phyloP scores from a whole-genome alignment of 805 yeast species.

The Saccharomycopsis babjevae region DNA sequence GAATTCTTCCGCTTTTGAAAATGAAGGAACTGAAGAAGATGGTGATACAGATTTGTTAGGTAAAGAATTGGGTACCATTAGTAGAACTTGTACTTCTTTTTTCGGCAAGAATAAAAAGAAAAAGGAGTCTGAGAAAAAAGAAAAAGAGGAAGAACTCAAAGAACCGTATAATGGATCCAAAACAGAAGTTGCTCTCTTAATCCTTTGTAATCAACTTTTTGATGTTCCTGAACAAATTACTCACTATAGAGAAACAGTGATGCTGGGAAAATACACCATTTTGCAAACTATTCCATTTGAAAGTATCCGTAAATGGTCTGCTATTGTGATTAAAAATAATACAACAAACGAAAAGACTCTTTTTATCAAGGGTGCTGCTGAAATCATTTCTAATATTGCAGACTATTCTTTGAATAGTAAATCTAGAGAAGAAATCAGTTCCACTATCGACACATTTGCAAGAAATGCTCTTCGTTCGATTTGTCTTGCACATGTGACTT shows the following conservation, averaged over 20 bases:
- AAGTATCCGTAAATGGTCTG: slow-evolving; percentile 89
- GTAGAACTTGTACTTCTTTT: not conserved
- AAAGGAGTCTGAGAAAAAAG: not conserved
- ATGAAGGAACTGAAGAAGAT: slow-evolving; percentile 26
- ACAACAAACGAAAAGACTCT: slow-evolving; percentile 36
- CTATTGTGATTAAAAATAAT: slow-evolving; percentile 46
- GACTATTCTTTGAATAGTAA: not conserved
- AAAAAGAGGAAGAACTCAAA: slow-evolving; percentile 19
- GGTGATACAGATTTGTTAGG: slow-evolving; percentile 11
- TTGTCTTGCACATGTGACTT: slow-evolving; percentile 76
- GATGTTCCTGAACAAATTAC: slow-evolving; percentile 26
- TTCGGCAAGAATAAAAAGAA: slow-evolving; percentile 16
- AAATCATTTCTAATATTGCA: slow-evolving; percentile 39
- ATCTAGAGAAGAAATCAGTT: slow-evolving; percentile 24
- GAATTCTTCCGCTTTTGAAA: slow-evolving; percentile 88
- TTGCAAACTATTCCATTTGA: slow-evolving; percentile 79
- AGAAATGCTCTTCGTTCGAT: slow-evolving; percentile 77
- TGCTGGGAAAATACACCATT: slow-evolving; percentile 15
- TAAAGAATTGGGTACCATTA: slow-evolving; percentile 2
- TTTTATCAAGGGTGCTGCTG: slow-evolving; percentile 90
- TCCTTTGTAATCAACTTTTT: slow-evolving; percentile 52
- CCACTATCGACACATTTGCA: slow-evolving; percentile 51
- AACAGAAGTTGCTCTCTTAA: slow-evolving; percentile 83
- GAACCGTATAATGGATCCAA: slow-evolving; percentile 84
- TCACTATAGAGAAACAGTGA: slow-evolving; percentile 34